Conservation (phyloP, 2,329 filamentous ascomycete genomes). For the Fusarium brevicatenulatum region DNA sequence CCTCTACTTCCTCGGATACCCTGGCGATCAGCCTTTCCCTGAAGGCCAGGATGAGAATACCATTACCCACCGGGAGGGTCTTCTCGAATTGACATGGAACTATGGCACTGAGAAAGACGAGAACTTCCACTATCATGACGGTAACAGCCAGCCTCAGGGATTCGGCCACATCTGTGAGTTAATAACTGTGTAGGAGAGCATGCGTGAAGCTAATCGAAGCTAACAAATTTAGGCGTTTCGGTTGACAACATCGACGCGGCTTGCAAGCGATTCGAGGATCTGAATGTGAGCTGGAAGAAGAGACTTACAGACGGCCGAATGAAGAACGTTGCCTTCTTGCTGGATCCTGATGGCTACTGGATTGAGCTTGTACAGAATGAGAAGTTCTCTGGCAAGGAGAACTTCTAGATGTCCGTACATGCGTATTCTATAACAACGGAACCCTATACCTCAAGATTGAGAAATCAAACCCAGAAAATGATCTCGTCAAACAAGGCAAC, state of each 20-base stretch:
- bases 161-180: conserved; percentile 90
- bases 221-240: conserved; percentile 68
- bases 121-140: conserved; percentile 87
- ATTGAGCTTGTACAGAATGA: conserved; percentile 84
- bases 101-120: conserved; percentile 87
- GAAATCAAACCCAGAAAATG: background rate
- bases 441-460: background rate
- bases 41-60: conserved; percentile 56
- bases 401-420: conserved; percentile 53
- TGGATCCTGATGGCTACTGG: conserved; percentile 91
- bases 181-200: background rate
- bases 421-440: background rate
- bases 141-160: conserved; percentile 90
- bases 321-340: conserved; percentile 92
- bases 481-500: background rate
- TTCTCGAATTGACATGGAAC: conserved; percentile 91
- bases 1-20: conserved; percentile 92
- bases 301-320: conserved; percentile 89
- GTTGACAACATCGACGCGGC: conserved; percentile 92
- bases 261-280: conserved; percentile 84
- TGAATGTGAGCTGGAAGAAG: conserved; percentile 93
- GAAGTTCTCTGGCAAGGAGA: conserved; percentile 64
- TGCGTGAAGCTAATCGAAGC: conserved; percentile 36
- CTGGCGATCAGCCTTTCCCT: conserved; percentile 63
- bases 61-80: conserved; percentile 77